Evolutionary conservation across 768 basidiomycete species (phyloP), one percentile per base, ranked within the genome.

Genomic region (Boletus pseudopeckii): DNA sequence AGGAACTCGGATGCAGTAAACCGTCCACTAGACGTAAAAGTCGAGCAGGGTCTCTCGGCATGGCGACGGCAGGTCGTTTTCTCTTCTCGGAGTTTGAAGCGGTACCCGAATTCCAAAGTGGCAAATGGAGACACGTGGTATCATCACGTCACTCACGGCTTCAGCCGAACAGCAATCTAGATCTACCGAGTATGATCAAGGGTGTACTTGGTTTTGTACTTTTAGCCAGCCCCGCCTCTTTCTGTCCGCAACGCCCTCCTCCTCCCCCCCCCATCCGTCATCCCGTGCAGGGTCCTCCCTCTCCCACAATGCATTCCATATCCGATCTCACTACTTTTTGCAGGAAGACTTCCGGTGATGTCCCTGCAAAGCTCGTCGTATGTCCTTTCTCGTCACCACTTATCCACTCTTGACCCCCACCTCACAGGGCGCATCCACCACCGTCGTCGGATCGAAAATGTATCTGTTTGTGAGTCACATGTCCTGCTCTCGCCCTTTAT

Each of bases 271-370:
- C 18, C 42, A 9, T 20, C 38, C 49, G 22, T 18, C 18, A 50
- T 50, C 50, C 32, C 45, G 37, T 11, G 43, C 48, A 45, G 38
- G 40, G 48, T 17, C 28, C 20, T 6, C 37, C 46, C 44, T 33
- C 38, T 7, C 54, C 10, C 11, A 7, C 46, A 38, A 82, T 81
- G 80, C 89, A 92, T 67, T 90, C 91, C 46, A 90, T 94, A 60
- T 90, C 90, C 64, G 92, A 94, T 74, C 77, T 95, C 63, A 92
- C 91, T 10, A 92, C 92, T 1, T 90, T 84, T 66, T 88, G 87
- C 67, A 80, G 88, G 57, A 85, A 85, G 68, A 90, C 92, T 0
- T 80, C 80, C 0, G 93, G 92, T 43, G 86, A 92, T 79, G 85
- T 93, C 20, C 92, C 93, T 11, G 84, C 90, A 41, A 91, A 88